Evolutionary conservation across 208 protist species (phyloP), one percentile per base, ranked within the genome.

Genomic region (Trypanosoma platydactyli): DNA sequence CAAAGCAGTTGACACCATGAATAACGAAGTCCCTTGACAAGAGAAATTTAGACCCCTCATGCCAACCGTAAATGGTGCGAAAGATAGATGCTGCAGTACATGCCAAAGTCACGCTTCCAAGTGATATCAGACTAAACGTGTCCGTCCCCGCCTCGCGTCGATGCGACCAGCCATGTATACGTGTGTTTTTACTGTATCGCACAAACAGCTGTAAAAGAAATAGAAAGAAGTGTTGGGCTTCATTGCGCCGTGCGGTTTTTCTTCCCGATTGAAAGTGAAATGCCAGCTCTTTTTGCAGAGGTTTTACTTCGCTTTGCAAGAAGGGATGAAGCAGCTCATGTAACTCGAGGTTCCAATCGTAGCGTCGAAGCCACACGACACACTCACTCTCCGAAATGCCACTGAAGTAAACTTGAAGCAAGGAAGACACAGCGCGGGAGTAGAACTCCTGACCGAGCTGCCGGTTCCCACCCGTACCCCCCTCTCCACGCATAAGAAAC

Each of bases 151-250:
- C 48, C 16, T 30, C 29, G 12, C 6, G n/a, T 24, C 30, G 7
- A 15, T 24, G 4, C 20, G 30, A 24, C 62, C 68, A 66, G 12
- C 62, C 61, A 58, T 58, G 53, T 1, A 24, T 27, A 3, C 42
- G 40, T 25, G 63, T 20, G 42, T 63, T 75, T 41, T 12, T n/a
- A 30, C 30, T 46, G 41, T 76, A 75, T 15, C 75, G 64, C 42
- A 59, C 57, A 46, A 81, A 72, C 46, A 81, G 52, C 9, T 82
- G 74, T 5, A 56, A 27, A 13, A 94, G 64, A 58, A 89, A 94
- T 11, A 73, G 59, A 63, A 94, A 94, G 60, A 91, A 89, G 64
- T 90, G 81, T 41, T 90, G 88, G 12, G 88, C 81, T 38, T 89
- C 74, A 24, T 79, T 64, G 12, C 71, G 53, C 33, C 67, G 59